Percentiles rank a stretch among this genome's conserved stretches.
These are phyloP conservation scores for Rutstroemia sp. DNA, from an alignment of 2,329 filamentous ascomycete genomes.

Conservation along the genomic window DNA sequence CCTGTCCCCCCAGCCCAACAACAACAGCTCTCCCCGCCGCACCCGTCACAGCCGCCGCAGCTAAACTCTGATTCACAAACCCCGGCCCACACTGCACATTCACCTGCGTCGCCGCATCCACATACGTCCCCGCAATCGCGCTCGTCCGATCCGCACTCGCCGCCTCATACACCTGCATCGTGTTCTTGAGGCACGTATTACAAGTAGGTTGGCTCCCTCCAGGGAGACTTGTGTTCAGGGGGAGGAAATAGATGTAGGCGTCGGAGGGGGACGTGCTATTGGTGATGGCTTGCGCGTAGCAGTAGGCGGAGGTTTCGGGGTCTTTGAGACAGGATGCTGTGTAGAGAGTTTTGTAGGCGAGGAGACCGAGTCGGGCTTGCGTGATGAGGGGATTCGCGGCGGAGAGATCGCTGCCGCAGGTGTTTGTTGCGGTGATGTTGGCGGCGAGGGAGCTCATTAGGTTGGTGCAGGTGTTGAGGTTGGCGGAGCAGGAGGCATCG, in stretches of 20 bases:
- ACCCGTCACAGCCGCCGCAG: slow-evolving; percentile 12
- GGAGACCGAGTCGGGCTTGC: slow-evolving; percentile 68
- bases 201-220: slow-evolving; percentile 64
- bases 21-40: neutral
- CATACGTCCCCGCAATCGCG: slow-evolving; percentile 63
- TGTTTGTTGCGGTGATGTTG: slow-evolving; percentile 51
- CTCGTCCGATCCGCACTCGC: slow-evolving; percentile 59
- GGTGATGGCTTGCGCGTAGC: slow-evolving; percentile 76
- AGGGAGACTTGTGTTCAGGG: slow-evolving; percentile 67
- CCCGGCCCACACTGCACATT: slow-evolving; percentile 55
- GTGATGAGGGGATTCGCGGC: slow-evolving; percentile 61
- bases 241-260: slow-evolving; percentile 78
- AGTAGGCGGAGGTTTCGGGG: slow-evolving; percentile 59
- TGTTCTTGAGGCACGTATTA: slow-evolving; percentile 65
- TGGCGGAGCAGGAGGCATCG: slow-evolving; percentile 66
- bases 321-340: slow-evolving; percentile 72
- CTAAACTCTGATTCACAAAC: slow-evolving; percentile 51
- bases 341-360: slow-evolving; percentile 72
- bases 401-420: slow-evolving; percentile 67
- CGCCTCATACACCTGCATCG: slow-evolving; percentile 72
- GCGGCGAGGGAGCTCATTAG: slow-evolving; percentile 59
- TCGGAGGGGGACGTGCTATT: slow-evolving; percentile 65
- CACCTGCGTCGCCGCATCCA: slow-evolving; percentile 62
- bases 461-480: slow-evolving; percentile 55
- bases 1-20: neutral